Conservation (phyloP, 768 basidiomycete species). For the Tephrocybe sp. region DNA sequence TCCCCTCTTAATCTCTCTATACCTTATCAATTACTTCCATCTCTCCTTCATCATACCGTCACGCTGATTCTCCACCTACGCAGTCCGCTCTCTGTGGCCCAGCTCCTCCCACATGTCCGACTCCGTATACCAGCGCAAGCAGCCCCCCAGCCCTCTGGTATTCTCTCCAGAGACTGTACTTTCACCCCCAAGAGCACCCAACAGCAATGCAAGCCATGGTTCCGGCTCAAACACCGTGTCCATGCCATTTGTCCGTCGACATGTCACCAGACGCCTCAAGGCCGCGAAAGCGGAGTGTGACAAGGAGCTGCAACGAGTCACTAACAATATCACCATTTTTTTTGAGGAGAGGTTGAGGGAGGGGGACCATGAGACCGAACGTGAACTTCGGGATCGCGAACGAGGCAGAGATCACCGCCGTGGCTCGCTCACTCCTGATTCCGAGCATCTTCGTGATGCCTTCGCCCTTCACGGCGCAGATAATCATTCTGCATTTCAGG, state of each 20-base stretch:
- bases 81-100: conserved; percentile 21
- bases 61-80: conserved; percentile 11
- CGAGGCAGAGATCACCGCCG: conserved; percentile 46
- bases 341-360: conserved; percentile 90
- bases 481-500: conserved; percentile 53
- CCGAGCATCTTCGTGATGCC: conserved; percentile 59
- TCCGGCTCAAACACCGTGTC: conserved; percentile 77
- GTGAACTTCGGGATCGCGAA: conserved; percentile 57
- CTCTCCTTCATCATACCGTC: conserved; percentile 21
- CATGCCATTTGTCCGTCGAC: conserved; percentile 90
- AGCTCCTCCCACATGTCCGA: conserved; percentile 47
- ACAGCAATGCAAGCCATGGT: conserved; percentile 37
- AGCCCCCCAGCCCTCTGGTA: conserved; percentile 79
- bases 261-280: conserved; percentile 90
- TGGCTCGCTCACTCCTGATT: conserved; percentile 58
- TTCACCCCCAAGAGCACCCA: conserved; percentile 47
- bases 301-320: conserved; percentile 92
- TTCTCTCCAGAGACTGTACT: conserved; percentile 69
- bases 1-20: conserved; percentile 9
- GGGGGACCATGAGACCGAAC: conserved; percentile 69
- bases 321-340: conserved; percentile 90
- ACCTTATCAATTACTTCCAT: conserved; percentile 13
- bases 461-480: conserved; percentile 61
- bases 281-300: conserved; percentile 96
- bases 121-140: conserved; percentile 48